phyloP scores from a whole-genome alignment of 495 filamentous ascomycete genomes.

The Penicillium atrosanguineum region DNA sequence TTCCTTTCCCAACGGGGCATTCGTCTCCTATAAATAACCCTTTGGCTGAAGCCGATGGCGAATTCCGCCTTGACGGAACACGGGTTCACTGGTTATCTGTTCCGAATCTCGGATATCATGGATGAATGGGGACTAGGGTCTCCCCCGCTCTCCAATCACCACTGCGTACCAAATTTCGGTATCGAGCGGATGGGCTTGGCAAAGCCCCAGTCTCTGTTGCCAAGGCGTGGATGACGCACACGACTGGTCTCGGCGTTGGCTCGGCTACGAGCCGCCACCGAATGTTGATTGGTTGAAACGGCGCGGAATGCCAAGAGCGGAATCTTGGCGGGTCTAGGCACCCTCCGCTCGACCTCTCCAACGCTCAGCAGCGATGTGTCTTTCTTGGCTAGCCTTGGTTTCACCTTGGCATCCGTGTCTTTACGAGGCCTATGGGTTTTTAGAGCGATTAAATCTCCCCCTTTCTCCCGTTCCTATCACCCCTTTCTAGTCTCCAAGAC shows the following conservation, averaged over 20 bases:
- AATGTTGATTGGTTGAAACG: constrained; percentile 16
- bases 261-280: constrained; percentile 16
- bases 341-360: constrained; percentile 16
- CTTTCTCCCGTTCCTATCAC: constrained; percentile 4
- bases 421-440: constrained; percentile 24
- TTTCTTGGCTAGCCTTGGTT: constrained; percentile 23
- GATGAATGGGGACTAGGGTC: constrained; percentile 15
- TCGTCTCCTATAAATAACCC: constrained; percentile 18
- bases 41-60: constrained; percentile 13
- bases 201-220: background rate
- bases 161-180: constrained; percentile 5
- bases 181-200: constrained; percentile 21
- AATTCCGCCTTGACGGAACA: constrained; percentile 7
- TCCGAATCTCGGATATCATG: constrained; percentile 10
- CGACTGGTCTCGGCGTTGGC: constrained; percentile 24
- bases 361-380: constrained; percentile 15
- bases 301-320: constrained; percentile 36
- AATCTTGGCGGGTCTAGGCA: constrained; percentile 25
- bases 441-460: constrained; percentile 27
- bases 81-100: constrained; percentile 1
- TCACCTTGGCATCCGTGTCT: constrained; percentile 27
- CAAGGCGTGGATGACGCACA: constrained; percentile 28
- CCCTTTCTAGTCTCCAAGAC: constrained; percentile 13
- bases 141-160: constrained; percentile 8
- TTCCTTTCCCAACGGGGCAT: constrained; percentile 6